A percentile compares a stretch with the other conserved stretches of the same genome.
phyloP scores from a whole-genome alignment of 2,329 filamentous ascomycete genomes.

The Claviceps sp. region DNA sequence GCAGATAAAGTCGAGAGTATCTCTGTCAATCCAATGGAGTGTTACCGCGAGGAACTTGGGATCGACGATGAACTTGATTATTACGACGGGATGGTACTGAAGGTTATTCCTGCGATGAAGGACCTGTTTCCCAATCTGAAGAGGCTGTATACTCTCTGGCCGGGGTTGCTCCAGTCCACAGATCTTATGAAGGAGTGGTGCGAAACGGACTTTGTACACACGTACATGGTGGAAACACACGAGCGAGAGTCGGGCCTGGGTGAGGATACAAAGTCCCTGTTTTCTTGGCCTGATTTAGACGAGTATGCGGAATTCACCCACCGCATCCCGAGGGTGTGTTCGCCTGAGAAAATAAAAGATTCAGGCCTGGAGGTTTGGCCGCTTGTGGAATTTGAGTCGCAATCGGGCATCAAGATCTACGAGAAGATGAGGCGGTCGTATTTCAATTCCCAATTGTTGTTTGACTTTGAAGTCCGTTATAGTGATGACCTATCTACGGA shows the following conservation, averaged over 20 bases:
- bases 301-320: constrained; percentile 17
- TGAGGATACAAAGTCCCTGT: constrained; percentile 14
- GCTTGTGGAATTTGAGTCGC: constrained; percentile 17
- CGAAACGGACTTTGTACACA: constrained; percentile 16
- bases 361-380: constrained; percentile 15
- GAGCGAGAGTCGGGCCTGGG: constrained; percentile 13
- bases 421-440: constrained; percentile 7
- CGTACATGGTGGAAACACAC: constrained; percentile 14
- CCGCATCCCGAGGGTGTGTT: constrained; percentile 8
- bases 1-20: constrained; percentile 17
- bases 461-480: constrained; percentile 3
- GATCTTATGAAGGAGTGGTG: constrained; percentile 17
- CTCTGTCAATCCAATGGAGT: constrained; percentile 10
- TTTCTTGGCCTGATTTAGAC: constrained; percentile 22
- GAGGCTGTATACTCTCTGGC: constrained; percentile 12
- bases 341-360: background rate
- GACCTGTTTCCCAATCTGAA: constrained; percentile 14
- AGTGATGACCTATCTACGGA: background rate
- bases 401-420: constrained; percentile 8
- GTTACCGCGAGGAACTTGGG: background rate
- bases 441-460: background rate
- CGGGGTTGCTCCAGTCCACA: background rate
- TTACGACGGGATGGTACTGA: background rate
- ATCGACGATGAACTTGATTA: background rate
- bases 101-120: background rate